Evolutionary conservation across 305 asterid genomes (phyloP), one percentile per base, ranked within the genome.

Genomic region (Solanum chacoense): DNA sequence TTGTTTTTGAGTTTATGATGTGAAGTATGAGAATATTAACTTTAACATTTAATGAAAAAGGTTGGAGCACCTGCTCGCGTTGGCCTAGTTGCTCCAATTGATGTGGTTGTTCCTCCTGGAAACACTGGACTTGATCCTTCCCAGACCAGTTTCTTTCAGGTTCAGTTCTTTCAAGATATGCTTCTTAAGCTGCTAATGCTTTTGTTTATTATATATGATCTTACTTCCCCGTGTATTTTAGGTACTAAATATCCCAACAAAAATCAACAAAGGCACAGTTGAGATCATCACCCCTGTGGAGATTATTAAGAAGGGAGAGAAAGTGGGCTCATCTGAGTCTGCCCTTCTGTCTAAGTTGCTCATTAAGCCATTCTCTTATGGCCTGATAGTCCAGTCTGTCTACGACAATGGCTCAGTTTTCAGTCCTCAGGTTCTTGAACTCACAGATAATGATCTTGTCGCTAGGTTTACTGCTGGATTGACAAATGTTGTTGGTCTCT

Each of bases 71-170:
- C 92, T 40, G 93, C 93, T 69, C 90, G 93, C 3, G 92, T 88
- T 77, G 93, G 93, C 84, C 88, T 90, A 1, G 50, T 91, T 45
- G 93, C 93, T 67, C 93, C 93, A 14, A 87, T 90, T 90, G 90
- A 90, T 78, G 93, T 91, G 59, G 81, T 91, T 83, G 93, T 91
- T 71, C 92, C 92, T 35, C 92, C 93, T 71, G 92, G 93, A 65
- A 91, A 88, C 81, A 91, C 92, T 69, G 93, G 93, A 35, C 93
- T 91, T 77, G 93, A 91, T 84, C 93, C 93, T 69, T 90, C 93
- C 38, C 91, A 91, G 42, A 91, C 92, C 71, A 88, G 91, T 79
- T 91, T 91, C 93, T 91, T 91, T 84, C 92, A 91, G 93, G 93
- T 91, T 89, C 3, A 80, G 28, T 24, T 34, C 67, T 83, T 76